Evolutionary conservation across 768 basidiomycete genomes (phyloP), one percentile per base, ranked within the genome.

Genomic region (Lactifluus echinatus): DNA sequence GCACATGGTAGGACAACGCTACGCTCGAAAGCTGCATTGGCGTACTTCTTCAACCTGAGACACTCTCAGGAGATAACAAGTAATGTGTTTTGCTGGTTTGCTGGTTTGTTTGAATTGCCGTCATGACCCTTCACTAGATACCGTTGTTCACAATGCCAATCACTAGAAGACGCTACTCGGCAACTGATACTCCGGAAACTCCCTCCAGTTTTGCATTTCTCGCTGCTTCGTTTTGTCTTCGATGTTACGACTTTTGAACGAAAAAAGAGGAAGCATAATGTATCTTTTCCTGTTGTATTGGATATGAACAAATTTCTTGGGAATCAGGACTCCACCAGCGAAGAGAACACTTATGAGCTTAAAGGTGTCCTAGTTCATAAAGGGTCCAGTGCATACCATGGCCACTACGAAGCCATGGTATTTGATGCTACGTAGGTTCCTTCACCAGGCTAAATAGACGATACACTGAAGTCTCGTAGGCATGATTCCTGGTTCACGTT

Each of bases 141-240:
- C 69, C 74, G 77, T 33, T 98, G 95, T 67, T 79, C 87, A 4
- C 72, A 72, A 23, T 98, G 95, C 67, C 73, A 83, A 42, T 70
- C 69, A 23, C 77, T 91, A 8, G 84, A 86, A 68, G 81, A 91
- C 57, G 95, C 95, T 5, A 84, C 79, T 17, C 83, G 95, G 8
- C 84, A 84, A 62, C 84, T 84, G 2, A 78, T 85, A 64, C 71
- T 95, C 14, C 76, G 75, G 24, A 67, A 76, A 51, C 77, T 96
- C 5, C 95, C 95, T 1, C 90, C 91, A 0, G 86, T 93, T 6
- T 76, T 97, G 2, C 91, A 98, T 70, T 86, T 98, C 65, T 93
- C 93, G 21, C 72, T 97, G 50, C 79, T 95, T 55, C 89, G 95
- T n/a, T 98, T 98, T 70, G 83, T 90, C 28, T 98, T 87, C 65